Conservation (phyloP, 768 basidiomycete species). For the Boletus sp. region DNA sequence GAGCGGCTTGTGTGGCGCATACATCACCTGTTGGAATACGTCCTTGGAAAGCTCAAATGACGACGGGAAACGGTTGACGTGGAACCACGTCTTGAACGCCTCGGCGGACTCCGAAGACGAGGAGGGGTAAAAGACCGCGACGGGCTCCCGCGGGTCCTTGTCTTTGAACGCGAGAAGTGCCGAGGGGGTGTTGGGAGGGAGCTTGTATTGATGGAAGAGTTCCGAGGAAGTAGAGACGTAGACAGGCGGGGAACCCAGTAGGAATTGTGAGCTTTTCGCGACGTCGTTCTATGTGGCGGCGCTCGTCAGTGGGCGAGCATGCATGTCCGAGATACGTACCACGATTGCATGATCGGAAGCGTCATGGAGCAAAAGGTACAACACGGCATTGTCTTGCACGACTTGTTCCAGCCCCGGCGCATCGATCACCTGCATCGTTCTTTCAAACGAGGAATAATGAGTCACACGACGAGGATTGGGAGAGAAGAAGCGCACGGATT, state of each 20-base stretch:
- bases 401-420: slow-evolving; percentile 3
- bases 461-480: background rate
- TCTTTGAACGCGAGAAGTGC: slow-evolving; percentile 69
- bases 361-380: slow-evolving; percentile 53
- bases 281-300: slow-evolving; percentile 44
- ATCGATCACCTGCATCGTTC: slow-evolving; percentile 24
- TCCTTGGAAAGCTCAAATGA: slow-evolving; percentile 72
- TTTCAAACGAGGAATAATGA: background rate
- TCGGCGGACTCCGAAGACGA: background rate
- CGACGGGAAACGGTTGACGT: slow-evolving; percentile 69
- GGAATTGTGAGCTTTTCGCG: slow-evolving; percentile 51
- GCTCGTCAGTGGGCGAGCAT: background rate
- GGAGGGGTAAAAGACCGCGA: slow-evolving; percentile 40
- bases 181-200: slow-evolving; percentile 46
- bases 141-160: slow-evolving; percentile 46
- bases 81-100: slow-evolving; percentile 54
- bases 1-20: slow-evolving; percentile 67
- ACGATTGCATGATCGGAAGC: slow-evolving; percentile 30
- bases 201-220: slow-evolving; percentile 34
- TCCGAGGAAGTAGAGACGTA: slow-evolving; percentile 38
- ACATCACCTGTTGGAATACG: slow-evolving; percentile 86
- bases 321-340: slow-evolving; percentile 23
- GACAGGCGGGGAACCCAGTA: slow-evolving; percentile 49
- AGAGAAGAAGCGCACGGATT: slow-evolving; percentile 51
- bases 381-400: slow-evolving; percentile 14